phyloP scores from a whole-genome alignment of 225 moss, liverwort and hornwort genomes.

The Bryum argenteum region DNA sequence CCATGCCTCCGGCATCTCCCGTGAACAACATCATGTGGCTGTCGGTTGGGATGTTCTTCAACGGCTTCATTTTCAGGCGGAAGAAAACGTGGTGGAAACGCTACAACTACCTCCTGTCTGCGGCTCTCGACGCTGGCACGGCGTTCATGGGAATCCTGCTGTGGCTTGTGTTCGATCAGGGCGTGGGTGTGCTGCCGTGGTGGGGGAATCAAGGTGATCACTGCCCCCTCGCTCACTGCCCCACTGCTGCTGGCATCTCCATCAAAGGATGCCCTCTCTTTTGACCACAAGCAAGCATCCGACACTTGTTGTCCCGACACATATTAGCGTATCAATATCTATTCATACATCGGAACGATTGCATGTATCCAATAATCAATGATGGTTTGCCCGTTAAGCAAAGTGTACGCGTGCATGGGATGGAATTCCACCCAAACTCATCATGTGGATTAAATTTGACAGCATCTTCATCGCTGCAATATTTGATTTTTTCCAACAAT shows the following conservation, averaged over 20 bases:
- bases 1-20: conserved; percentile 60
- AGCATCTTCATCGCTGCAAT: no score
- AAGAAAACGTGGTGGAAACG: conserved; percentile 70
- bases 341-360: no score
- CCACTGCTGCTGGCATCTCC: conserved; percentile 52
- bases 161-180: conserved; percentile 34
- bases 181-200: conserved; percentile 41
- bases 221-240: conserved; percentile 62
- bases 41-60: conserved; percentile 65
- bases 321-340: no score
- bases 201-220: conserved; percentile 64
- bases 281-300: conserved; percentile 15
- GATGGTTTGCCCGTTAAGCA: no score
- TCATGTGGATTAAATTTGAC: no score
- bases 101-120: conserved; percentile 72
- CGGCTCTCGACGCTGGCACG: conserved; percentile 64
- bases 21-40: conserved; percentile 67
- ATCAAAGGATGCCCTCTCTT: conserved; percentile 60
- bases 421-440: no score
- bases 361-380: no score
- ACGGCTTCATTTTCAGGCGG: conserved; percentile 49
- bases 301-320: no score
- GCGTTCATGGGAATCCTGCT: conserved; percentile 67
- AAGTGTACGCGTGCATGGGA: no score
- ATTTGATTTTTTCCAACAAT: no score